phyloP scores from a whole-genome alignment of 768 basidiomycete species.

The Leccinum disarticulatum region DNA sequence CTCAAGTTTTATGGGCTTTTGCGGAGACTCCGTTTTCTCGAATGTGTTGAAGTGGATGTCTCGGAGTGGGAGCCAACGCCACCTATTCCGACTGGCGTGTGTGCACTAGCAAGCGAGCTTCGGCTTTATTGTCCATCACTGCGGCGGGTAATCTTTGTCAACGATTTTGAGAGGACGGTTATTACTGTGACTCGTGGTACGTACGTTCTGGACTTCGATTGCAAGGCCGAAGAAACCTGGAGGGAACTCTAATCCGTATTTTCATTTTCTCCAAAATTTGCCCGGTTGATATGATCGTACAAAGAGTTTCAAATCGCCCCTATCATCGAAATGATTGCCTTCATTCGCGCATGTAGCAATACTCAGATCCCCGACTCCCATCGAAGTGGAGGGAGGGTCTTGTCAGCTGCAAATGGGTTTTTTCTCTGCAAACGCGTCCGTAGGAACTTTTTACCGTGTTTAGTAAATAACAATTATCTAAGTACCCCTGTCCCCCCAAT shows the following conservation, averaged over 20 bases:
- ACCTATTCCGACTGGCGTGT: conserved; percentile 48
- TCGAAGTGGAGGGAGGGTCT: too few relatives aligned
- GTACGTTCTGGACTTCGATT: conserved; percentile 29
- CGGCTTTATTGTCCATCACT: conserved; percentile 58
- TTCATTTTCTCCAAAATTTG: background rate
- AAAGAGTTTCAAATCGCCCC: conserved; percentile 4
- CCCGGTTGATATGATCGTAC: background rate
- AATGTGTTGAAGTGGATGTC: conserved; percentile 62
- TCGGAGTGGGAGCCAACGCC: conserved; percentile 66
- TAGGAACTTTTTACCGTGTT: too few relatives aligned
- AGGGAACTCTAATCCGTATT: conserved; percentile 31
- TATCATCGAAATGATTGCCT: conserved; percentile 3
- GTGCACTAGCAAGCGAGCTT: conserved; percentile 59
- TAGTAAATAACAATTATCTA: too few relatives aligned
- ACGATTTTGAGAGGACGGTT: conserved; percentile 59
- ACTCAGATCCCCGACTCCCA: too few relatives aligned
- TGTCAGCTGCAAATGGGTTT: too few relatives aligned
- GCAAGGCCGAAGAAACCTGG: conserved; percentile 29
- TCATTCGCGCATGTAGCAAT: conserved; percentile 20
- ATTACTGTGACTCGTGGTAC: conserved; percentile 36
- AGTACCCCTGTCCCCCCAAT: too few relatives aligned
- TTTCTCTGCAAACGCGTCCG: too few relatives aligned
- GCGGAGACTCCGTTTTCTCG: conserved; percentile 49
- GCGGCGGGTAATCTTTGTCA: conserved; percentile 56
- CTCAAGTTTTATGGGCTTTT: conserved; percentile 61